Conservation (phyloP, 75 land plant genomes). For the Cupressus sempervirens region DNA sequence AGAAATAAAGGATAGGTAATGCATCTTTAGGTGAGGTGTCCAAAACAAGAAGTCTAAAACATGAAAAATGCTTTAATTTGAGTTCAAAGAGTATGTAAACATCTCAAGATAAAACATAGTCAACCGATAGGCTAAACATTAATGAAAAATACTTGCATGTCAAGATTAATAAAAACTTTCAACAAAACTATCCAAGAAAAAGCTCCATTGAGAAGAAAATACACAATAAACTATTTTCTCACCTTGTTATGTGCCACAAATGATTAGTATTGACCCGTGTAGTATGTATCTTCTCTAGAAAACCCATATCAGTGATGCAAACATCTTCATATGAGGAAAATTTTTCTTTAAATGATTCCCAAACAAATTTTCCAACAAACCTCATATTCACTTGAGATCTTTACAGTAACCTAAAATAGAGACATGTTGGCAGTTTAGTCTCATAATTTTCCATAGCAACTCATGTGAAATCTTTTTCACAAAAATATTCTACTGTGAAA, state of each 20-base stretch:
- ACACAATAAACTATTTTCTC: slow-evolving; percentile 8
- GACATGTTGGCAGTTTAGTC: not conserved
- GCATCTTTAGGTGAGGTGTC: not conserved
- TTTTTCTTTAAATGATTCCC: slow-evolving; percentile 58
- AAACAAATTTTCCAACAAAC: slow-evolving; percentile 16
- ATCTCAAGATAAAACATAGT: no score
- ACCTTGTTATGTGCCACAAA: slow-evolving; percentile 80
- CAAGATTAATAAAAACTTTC: not conserved
- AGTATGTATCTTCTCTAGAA: slow-evolving; percentile 52
- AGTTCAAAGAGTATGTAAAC: no score
- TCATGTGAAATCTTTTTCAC: not conserved
- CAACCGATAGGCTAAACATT: not conserved
- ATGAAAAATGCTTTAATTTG: no score
- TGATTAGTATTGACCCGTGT: slow-evolving; percentile 64
- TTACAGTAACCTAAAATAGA: slow-evolving; percentile 27
- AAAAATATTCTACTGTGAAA: not conserved
- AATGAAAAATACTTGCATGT: not conserved
- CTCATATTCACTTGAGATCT: slow-evolving; percentile 17
- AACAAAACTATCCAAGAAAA: not conserved
- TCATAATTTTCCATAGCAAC: not conserved
- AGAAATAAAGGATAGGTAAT: no score
- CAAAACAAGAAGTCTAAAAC: no score
- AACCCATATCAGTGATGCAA: slow-evolving; percentile 18
- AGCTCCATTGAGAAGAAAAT: not conserved
- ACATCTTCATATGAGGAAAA: no score